These are phyloP conservation scores for Penicillium atrosanguineum DNA, from an alignment of 495 filamentous ascomycete species.

Conservation along the genomic window DNA sequence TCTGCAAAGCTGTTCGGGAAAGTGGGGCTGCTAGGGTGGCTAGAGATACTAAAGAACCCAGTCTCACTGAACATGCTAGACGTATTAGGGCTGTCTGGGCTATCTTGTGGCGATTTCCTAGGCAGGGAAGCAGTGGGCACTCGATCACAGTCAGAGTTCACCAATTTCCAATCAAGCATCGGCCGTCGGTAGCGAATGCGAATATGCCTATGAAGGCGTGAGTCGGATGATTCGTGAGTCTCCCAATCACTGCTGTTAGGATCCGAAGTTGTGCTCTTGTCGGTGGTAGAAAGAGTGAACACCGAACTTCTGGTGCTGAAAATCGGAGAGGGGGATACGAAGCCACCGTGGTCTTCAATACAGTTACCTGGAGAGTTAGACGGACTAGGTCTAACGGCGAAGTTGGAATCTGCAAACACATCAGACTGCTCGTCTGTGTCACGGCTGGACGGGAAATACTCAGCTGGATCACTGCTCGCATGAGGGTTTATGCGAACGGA, in stretches of 20 bases:
- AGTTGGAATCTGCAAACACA: background rate
- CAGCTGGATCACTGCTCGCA: background rate
- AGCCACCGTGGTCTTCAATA: background rate
- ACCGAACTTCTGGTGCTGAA: background rate
- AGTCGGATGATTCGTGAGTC: background rate
- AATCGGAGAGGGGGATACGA: background rate
- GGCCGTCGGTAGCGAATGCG: background rate
- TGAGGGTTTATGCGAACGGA: conserved; percentile 11
- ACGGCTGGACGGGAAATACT: background rate
- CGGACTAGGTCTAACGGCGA: background rate
- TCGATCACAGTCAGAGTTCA: background rate
- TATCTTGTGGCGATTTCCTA: no score
- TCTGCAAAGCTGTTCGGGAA: no score
- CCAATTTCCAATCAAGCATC: background rate
- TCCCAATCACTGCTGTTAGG: background rate
- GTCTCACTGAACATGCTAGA: no score
- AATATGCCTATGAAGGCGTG: background rate
- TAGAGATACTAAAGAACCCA: no score
- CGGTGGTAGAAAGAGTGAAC: background rate
- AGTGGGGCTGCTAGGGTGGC: no score
- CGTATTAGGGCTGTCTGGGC: no score
- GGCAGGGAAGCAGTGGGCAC: no score
- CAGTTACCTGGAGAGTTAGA: background rate
- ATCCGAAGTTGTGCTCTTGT: background rate
- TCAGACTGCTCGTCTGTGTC: background rate